phyloP scores from a whole-genome alignment of 331 rosid genomes.

The Erythrophleum ivorense region DNA sequence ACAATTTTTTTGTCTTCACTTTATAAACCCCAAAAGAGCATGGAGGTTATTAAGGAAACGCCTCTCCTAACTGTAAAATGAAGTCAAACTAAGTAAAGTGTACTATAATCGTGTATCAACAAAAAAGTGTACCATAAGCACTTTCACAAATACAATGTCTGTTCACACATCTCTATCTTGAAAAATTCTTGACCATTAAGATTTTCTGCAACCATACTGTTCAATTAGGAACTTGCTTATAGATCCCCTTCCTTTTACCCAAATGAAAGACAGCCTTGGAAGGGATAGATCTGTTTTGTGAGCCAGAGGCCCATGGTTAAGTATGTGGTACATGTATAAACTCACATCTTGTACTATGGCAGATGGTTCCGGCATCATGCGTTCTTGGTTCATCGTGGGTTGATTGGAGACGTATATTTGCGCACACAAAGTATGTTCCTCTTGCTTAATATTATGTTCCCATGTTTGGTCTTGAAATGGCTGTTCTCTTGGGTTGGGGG shows the following conservation, averaged over 20 bases:
- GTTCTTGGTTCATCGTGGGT: conserved; percentile 83
- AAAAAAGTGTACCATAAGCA: not conserved
- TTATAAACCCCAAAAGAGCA: not conserved
- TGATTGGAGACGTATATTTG: conserved; percentile 84
- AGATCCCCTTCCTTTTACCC: not conserved
- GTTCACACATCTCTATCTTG: conserved; percentile 10
- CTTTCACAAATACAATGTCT: conserved; percentile 13
- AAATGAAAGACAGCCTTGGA: not conserved
- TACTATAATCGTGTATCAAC: not conserved
- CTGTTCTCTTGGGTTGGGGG: not conserved
- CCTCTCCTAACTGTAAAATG: conserved; percentile 5
- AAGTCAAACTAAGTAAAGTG: conserved; percentile 27
- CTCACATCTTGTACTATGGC: conserved; percentile 33
- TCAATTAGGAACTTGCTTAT: conserved; percentile 12
- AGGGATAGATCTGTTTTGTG: conserved; percentile 5
- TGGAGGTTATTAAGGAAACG: not conserved
- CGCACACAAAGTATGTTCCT: conserved; percentile 63
- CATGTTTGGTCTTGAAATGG: conserved; percentile 13
- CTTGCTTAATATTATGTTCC: conserved; percentile 7
- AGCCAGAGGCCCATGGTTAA: conserved; percentile 7
- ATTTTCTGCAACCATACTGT: conserved; percentile 27
- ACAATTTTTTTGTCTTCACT: not conserved
- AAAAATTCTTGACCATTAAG: conserved; percentile 19
- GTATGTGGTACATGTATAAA: conserved; percentile 2
- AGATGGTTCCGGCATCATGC: conserved; percentile 89